Evolutionary conservation across 805 yeast genomes (phyloP).

Genomic region (Wickerhamomyces chaumierensis): DNA sequence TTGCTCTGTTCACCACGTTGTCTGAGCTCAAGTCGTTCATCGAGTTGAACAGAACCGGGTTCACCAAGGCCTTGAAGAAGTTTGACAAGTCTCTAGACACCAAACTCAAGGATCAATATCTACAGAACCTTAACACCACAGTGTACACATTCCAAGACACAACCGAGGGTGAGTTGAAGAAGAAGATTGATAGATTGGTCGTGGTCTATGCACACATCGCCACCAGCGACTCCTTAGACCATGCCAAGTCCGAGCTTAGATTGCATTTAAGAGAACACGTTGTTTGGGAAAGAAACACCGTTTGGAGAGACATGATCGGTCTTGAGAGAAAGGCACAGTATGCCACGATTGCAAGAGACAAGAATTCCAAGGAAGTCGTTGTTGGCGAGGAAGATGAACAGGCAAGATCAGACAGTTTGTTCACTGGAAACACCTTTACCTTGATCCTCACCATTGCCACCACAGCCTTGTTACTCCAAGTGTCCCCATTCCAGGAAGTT

Average conservation of each 20-base stretch:
- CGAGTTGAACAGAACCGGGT: constrained; percentile 81
- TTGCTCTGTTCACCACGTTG: constrained; percentile 57
- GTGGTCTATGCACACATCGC: constrained; percentile 43
- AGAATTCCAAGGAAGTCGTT: constrained; percentile 11
- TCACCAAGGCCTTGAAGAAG: constrained; percentile 81
- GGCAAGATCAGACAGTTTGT: constrained; percentile 9
- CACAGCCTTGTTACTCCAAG: constrained; percentile 32
- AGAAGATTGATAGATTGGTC: constrained; percentile 40
- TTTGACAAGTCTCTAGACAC: constrained; percentile 76
- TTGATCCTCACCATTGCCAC: constrained; percentile 34
- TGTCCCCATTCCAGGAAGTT: constrained; percentile 46
- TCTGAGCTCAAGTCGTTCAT: constrained; percentile 77
- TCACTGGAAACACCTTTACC: constrained; percentile 29
- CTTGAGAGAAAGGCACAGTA: constrained; percentile 80
- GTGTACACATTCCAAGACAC: constrained; percentile 44
- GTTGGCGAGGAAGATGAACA: constrained; percentile 20
- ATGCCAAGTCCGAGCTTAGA: constrained; percentile 38
- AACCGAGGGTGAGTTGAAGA: constrained; percentile 38
- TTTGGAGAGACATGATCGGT: constrained; percentile 94
- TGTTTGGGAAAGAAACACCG: constrained; percentile 95
- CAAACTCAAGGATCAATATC: constrained; percentile 45
- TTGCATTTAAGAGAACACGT: constrained; percentile 76
- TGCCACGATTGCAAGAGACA: constrained; percentile 33
- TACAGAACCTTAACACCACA: constrained; percentile 30
- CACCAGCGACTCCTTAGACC: constrained; percentile 26